Evolutionary conservation across 768 basidiomycete genomes (phyloP), one percentile per base, ranked within the genome.

Genomic region (Rhizopogon roseolus): DNA sequence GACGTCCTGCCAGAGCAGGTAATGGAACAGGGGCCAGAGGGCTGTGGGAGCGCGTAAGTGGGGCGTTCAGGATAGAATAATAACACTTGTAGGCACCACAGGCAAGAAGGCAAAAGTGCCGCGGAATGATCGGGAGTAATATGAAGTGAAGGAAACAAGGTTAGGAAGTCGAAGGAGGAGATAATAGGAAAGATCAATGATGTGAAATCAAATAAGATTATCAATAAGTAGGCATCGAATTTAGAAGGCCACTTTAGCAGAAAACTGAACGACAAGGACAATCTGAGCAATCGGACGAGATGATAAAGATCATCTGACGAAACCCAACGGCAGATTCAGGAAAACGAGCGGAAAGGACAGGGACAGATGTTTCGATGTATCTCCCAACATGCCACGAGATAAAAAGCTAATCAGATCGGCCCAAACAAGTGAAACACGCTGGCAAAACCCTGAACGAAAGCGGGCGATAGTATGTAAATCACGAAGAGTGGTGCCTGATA

Each of bases 21-120:
- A 98, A 73, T 98, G 97, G 81, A 98, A 97, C 40, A 98, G 75
- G 1, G 96, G 96, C 95, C 96, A 99, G 41, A 99, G 84, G 38
- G 86, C 93, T 96, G 62, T 0, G 22, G 49, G 16, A 25, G 17
- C 49, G 17, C 41, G n/a, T 25, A 7, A 40, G 50, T 4, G 13
- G 5, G 22, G 25, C 1, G 53, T 54, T 16, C 4, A 49, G 5
- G 14, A 22, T 41, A 19, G 17, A 8, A 11, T 41, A 6, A 7
- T 11, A 22, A 5, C 4, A 11, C 43, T 22, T 13, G 43, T 5
- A 22, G 7, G 22, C 43, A 22, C 22, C 43, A 29, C 7, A 34
- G 6, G 11, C 22, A 29, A 48, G 17, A 27, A 32, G 17, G 46
- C 13, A 40, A 51, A 44, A 52, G 14, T 2, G 10, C n/a, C 29